Conservation (phyloP, 2,329 filamentous ascomycete species). For the Hypoxylon sp. region DNA sequence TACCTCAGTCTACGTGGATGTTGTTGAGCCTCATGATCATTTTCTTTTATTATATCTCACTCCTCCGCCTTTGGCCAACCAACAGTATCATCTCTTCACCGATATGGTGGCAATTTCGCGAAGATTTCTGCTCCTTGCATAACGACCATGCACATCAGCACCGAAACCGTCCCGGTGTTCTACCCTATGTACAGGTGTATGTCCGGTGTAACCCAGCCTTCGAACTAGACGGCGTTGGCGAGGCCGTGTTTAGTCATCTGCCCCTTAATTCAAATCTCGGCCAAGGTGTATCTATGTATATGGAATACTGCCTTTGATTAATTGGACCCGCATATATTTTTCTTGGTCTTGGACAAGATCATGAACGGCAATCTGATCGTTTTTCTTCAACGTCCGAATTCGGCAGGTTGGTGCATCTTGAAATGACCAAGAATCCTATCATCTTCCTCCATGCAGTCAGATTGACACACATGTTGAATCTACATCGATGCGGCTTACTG, state of each 20-base stretch:
- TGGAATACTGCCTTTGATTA: neutral
- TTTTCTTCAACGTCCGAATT: conserved; percentile 30
- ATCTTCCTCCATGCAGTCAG: conserved; percentile 33
- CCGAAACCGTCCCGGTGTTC: conserved; percentile 38
- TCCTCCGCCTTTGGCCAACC: conserved; percentile 30
- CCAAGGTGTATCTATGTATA: neutral
- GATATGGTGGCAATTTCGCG: conserved; percentile 39
- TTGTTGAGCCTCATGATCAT: conserved; percentile 27
- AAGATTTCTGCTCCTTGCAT: conserved; percentile 38
- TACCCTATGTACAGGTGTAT: too few species aligned
- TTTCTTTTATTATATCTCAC: conserved; percentile 18
- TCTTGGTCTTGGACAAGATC: conserved; percentile 14
- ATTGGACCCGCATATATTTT: conserved; percentile 13
- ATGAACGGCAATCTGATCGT: conserved; percentile 13
- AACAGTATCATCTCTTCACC: conserved; percentile 31
- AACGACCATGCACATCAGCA: conserved; percentile 40
- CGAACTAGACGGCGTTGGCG: conserved; percentile 11
- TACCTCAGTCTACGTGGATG: conserved; percentile 14
- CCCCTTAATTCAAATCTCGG: conserved; percentile 5
- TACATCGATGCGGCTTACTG: conserved; percentile 21
- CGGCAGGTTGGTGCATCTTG: conserved; percentile 29
- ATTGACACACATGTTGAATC: conserved; percentile 19
- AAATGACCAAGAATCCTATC: conserved; percentile 34
- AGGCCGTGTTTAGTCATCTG: conserved; percentile 1
- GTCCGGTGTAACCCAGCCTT: conserved; percentile 20